These are phyloP conservation scores for Beauveria australis DNA, from an alignment of 2,329 filamentous ascomycete genomes.

Conservation along the genomic window DNA sequence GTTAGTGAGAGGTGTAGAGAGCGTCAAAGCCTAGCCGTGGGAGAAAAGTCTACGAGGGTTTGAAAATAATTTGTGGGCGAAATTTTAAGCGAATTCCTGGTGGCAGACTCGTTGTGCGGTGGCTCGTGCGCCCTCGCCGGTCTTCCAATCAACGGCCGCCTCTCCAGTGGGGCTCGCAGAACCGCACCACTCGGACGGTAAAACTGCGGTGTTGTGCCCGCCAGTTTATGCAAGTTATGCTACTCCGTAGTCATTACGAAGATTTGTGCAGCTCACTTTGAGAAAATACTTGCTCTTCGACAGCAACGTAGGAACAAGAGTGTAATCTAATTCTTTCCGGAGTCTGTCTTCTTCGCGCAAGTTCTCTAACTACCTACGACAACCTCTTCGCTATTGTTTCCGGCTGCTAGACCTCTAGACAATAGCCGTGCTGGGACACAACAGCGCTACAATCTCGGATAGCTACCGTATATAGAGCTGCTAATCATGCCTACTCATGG, in stretches of 20 bases:
- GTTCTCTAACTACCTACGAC: no score
- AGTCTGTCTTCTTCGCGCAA: no score
- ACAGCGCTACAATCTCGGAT: no score
- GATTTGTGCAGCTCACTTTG: background rate
- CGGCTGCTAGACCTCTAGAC: no score
- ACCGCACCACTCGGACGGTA: background rate
- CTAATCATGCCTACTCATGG: no score
- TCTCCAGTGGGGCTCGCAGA: background rate
- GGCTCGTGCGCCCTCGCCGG: background rate
- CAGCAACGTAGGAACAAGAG: no score
- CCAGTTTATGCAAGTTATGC: background rate
- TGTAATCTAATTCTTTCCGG: no score
- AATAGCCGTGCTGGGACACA: no score
- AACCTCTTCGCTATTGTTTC: no score
- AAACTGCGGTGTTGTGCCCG: background rate
- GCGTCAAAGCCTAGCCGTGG: slow-evolving; percentile 3
- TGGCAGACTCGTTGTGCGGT: slow-evolving; percentile 1
- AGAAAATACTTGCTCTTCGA: no score
- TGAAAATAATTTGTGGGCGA: slow-evolving; percentile 28
- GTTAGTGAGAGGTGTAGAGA: slow-evolving; percentile 23
- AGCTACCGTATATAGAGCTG: no score
- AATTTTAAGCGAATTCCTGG: slow-evolving; percentile 29
- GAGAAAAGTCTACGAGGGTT: slow-evolving; percentile 14
- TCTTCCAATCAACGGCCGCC: background rate
- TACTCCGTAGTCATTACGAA: background rate